Percentiles rank a stretch among this genome's conserved stretches.
Conservation (phyloP, 2,329 filamentous ascomycete species). For the Didymella pomorum region DNA sequence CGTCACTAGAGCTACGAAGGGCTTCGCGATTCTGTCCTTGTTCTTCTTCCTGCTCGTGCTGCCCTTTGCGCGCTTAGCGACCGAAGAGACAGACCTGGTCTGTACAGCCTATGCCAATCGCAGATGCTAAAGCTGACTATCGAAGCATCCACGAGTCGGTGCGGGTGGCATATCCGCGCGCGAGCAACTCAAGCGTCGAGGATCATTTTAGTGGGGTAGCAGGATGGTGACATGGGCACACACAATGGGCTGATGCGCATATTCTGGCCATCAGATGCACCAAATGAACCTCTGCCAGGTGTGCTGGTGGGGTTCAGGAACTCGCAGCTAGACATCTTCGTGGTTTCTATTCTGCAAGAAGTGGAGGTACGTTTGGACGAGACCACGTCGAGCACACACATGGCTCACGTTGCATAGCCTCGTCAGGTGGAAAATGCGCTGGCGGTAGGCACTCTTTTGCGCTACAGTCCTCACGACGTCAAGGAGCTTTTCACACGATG, state of each 20-base stretch:
- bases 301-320: constrained; percentile 97
- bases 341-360: constrained; percentile 87
- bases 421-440: constrained; percentile 82
- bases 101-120: constrained; percentile 44
- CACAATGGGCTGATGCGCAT: constrained; percentile 92
- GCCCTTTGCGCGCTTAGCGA: constrained; percentile 83
- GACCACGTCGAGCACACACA: constrained; percentile 42
- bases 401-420: constrained; percentile 23
- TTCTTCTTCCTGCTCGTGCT: constrained; percentile 86
- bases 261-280: constrained; percentile 95
- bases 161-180: constrained; percentile 88
- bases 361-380: constrained; percentile 72
- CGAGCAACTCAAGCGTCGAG: constrained; percentile 91
- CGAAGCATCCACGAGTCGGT: constrained; percentile 80
- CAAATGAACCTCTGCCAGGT: constrained; percentile 74
- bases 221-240: constrained; percentile 70
- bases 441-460: constrained; percentile 81
- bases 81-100: constrained; percentile 81
- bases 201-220: constrained; percentile 77
- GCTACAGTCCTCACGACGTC: constrained; percentile 81
- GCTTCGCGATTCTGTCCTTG: constrained; percentile 80
- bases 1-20: constrained; percentile 85
- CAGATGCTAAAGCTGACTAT: constrained; percentile 21
- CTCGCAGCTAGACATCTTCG: constrained; percentile 87
- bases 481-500: constrained; percentile 84